Evolutionary conservation across 2,329 filamentous ascomycete genomes (phyloP), one percentile per base, ranked within the genome.

Genomic region (Colletotrichum tabaci): DNA sequence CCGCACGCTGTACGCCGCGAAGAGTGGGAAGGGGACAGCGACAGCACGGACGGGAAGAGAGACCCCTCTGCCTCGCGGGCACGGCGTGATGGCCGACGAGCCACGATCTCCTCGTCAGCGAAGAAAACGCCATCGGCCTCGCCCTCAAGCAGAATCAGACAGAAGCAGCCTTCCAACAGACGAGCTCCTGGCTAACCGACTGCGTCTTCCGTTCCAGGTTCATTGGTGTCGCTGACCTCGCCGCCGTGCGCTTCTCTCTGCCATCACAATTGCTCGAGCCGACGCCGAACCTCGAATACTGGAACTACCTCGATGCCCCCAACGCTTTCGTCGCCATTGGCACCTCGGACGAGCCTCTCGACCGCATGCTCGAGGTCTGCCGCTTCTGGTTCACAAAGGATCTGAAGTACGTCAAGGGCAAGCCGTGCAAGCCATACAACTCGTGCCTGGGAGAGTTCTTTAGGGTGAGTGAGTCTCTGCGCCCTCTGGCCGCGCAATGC

Each of bases 311-410:
- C 80, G 96, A 99, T 83, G 90, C 95, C 76, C 96, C 96, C 26
- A 97, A 97, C 82, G 94, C 95, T 58, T 98, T 99, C 75, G 84
- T 90, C 74, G 89, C 89, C 56, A 92, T 92, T 77, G 96, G 96
- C 77, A 96, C 96, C 77, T 96, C 96, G 21, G 93, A 98, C 77
- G 94, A 98, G 77, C 90, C 93, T 13, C 86, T 98, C 66, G 96
- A 96, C 77, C 94, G 96, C 76, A 98, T 98, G 94, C 89, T 99
- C 62, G 95, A 96, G 79, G 94, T 97, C 40, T 84, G 98, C 77
- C 92, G 95, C 72, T 99, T 98, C 84, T 99, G 96, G 96, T 97
- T 98, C 78, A 98, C 96, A 74, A 99, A 99, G 82, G 96, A 99
- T 82, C 82, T 99, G 82, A 99, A 99, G 89, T 99, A 98, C 79